A percentile compares a stretch with the other conserved stretches of the same genome.
These are phyloP conservation scores for Xylariomycetidae sp. DNA, from an alignment of 2,329 filamentous ascomycete species.

Conservation along the genomic window DNA sequence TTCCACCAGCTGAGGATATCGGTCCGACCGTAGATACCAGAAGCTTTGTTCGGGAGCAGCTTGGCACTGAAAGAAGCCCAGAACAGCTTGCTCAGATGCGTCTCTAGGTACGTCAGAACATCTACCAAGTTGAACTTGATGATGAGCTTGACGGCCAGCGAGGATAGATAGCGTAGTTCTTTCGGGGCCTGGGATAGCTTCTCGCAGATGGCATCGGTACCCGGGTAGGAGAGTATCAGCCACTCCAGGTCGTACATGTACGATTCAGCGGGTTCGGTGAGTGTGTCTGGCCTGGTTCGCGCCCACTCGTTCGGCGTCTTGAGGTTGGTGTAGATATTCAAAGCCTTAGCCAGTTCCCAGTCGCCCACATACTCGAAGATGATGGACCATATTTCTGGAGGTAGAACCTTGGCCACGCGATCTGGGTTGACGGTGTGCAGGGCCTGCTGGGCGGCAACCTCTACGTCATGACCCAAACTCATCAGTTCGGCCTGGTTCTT, in stretches of 20 bases:
- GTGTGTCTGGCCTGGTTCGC: slow-evolving; percentile 15
- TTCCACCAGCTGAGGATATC: slow-evolving; percentile 91
- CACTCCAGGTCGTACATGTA: slow-evolving; percentile 79
- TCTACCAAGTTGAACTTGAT: slow-evolving; percentile 84
- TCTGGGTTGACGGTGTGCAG: slow-evolving; percentile 31
- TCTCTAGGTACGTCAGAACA: slow-evolving; percentile 67
- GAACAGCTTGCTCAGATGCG: slow-evolving; percentile 64
- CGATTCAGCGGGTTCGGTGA: slow-evolving; percentile 58
- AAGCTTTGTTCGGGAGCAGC: slow-evolving; percentile 81
- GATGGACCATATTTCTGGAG: slow-evolving; percentile 83
- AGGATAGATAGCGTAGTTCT: slow-evolving; percentile 65
- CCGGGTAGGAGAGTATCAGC: slow-evolving; percentile 67
- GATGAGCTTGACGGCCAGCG: slow-evolving; percentile 77
- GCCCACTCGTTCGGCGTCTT: slow-evolving; percentile 53
- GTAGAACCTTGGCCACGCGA: slow-evolving; percentile 46
- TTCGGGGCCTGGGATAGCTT: slow-evolving; percentile 67
- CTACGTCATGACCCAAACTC: slow-evolving; percentile 66
- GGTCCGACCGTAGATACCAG: slow-evolving; percentile 74
- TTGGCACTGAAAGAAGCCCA: slow-evolving; percentile 75
- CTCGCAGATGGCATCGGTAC: slow-evolving; percentile 62
- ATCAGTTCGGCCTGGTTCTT: slow-evolving; percentile 72
- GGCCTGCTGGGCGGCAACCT: slow-evolving; percentile 41
- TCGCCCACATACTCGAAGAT: slow-evolving; percentile 80
- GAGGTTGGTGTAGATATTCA: slow-evolving; percentile 75
- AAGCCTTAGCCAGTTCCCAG: slow-evolving; percentile 81